phyloP scores from a whole-genome alignment of 768 basidiomycete species.

The Symmetrospora coprosmae region DNA sequence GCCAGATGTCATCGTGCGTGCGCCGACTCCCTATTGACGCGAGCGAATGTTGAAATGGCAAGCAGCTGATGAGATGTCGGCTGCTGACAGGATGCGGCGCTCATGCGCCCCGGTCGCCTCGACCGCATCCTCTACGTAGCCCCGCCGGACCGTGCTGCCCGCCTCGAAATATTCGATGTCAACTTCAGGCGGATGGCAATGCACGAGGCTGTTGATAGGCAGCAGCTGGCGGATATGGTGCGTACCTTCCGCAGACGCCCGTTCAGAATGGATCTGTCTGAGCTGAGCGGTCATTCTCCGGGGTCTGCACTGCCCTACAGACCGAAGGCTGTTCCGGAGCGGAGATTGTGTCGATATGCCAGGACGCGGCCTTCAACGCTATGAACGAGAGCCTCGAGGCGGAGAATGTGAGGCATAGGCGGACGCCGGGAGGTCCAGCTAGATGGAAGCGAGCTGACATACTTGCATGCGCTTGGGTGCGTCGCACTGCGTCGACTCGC shows the following conservation, averaged over 20 bases:
- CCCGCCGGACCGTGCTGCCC: slow-evolving; percentile 63
- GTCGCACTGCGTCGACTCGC: neutral
- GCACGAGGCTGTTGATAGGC: slow-evolving; percentile 53
- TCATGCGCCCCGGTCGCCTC: slow-evolving; percentile 86
- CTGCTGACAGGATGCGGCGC: slow-evolving; percentile 61
- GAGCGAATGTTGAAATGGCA: neutral
- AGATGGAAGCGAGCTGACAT: no score
- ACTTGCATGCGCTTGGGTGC: neutral
- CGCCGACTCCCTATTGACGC: neutral
- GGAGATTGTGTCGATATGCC: slow-evolving; percentile 78
- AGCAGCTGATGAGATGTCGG: neutral
- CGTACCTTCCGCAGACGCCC: neutral
- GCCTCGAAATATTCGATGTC: slow-evolving; percentile 74
- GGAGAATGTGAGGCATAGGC: slow-evolving; percentile 51
- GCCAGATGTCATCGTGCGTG: slow-evolving; percentile 72
- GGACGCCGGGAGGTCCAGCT: no score
- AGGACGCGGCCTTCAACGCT: slow-evolving; percentile 82
- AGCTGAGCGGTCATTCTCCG: neutral
- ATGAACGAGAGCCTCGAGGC: slow-evolving; percentile 79
- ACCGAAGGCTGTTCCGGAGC: slow-evolving; percentile 93
- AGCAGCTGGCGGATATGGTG: slow-evolving; percentile 41
- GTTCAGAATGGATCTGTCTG: neutral
- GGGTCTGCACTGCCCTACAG: slow-evolving; percentile 40
- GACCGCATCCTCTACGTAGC: slow-evolving; percentile 91
- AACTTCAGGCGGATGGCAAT: slow-evolving; percentile 66